Evolutionary conservation across 148 eudicot species (phyloP).

Genomic region (Beta vulgaris): DNA sequence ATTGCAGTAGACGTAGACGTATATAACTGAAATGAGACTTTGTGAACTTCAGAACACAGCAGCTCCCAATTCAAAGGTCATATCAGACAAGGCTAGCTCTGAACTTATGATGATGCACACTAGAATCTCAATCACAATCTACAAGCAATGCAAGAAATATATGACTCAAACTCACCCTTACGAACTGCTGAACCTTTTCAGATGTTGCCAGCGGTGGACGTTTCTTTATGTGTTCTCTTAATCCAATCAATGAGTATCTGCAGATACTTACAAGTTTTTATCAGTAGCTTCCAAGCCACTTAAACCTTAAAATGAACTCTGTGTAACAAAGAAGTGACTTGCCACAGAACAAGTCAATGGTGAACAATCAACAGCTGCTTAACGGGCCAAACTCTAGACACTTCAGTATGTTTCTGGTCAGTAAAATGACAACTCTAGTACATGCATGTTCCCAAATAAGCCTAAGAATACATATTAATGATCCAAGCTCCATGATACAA

Average conservation of each 20-base stretch:
- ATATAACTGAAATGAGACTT: not conserved
- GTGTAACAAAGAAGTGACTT: not conserved
- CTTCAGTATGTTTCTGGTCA: no score
- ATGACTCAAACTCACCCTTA: slow-evolving; percentile 54
- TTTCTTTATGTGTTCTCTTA: slow-evolving; percentile 97
- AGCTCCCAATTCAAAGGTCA: not conserved
- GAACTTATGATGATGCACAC: not conserved
- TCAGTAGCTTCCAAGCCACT: not conserved
- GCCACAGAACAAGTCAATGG: not conserved
- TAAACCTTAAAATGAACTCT: not conserved
- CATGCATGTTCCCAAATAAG: no score
- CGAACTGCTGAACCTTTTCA: slow-evolving; percentile 93
- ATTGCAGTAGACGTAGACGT: not conserved
- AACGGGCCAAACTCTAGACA: no score
- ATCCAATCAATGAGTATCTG: slow-evolving; percentile 79
- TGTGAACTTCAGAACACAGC: not conserved
- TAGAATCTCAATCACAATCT: not conserved
- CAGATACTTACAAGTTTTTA: slow-evolving; percentile 11
- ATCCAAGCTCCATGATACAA: not conserved
- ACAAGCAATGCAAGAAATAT: not conserved
- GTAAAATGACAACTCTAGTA: no score
- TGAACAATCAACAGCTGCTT: no score
- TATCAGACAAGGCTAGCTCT: not conserved
- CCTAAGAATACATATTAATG: no score
- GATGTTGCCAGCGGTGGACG: slow-evolving; percentile 96